phyloP scores from a whole-genome alignment of 495 filamentous ascomycete genomes.

The Aspergillus taichungensis region DNA sequence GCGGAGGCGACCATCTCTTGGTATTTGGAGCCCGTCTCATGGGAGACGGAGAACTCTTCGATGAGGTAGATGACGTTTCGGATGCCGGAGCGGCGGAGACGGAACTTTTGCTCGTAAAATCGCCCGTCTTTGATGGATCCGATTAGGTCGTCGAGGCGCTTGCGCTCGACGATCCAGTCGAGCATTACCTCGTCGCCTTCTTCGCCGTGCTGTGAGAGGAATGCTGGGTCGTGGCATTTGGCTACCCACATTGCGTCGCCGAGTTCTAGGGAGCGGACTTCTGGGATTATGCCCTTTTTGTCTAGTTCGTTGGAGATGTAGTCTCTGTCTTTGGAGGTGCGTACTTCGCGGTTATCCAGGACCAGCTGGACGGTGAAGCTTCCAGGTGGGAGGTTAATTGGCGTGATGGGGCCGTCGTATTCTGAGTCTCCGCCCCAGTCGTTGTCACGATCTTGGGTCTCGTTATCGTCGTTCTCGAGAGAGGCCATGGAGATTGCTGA shows the following conservation, averaged over 20 bases:
- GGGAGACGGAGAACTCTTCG: conserved; percentile 57
- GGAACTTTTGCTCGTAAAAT: conserved; percentile 82
- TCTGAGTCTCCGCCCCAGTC: neutral
- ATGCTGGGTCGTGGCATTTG: conserved; percentile 50
- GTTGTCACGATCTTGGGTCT: neutral
- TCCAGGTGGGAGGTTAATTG: conserved; percentile 52
- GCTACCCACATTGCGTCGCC: conserved; percentile 80
- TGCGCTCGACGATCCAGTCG: conserved; percentile 77
- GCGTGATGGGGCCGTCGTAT: conserved; percentile 18
- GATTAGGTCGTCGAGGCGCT: conserved; percentile 73
- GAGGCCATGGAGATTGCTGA: too few relatives aligned
- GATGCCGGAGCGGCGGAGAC: conserved; percentile 60
- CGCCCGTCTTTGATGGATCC: conserved; percentile 74
- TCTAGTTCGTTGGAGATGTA: conserved; percentile 67
- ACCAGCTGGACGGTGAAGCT: conserved; percentile 67
- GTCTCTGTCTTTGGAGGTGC: conserved; percentile 66
- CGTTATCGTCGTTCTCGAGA: conserved; percentile 2
- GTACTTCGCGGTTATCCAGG: conserved; percentile 70
- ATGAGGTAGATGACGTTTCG: conserved; percentile 75
- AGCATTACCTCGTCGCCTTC: conserved; percentile 70
- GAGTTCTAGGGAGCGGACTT: conserved; percentile 59
- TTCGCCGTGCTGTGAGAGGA: conserved; percentile 46
- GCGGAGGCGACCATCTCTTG: conserved; percentile 61
- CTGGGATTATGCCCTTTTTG: conserved; percentile 55
- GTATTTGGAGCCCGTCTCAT: conserved; percentile 39